A percentile compares a stretch with the other conserved stretches of the same genome.
These are phyloP conservation scores for Serendipita sp. DNA, from an alignment of 1,284 basidiomycete species.

Conservation along the genomic window DNA sequence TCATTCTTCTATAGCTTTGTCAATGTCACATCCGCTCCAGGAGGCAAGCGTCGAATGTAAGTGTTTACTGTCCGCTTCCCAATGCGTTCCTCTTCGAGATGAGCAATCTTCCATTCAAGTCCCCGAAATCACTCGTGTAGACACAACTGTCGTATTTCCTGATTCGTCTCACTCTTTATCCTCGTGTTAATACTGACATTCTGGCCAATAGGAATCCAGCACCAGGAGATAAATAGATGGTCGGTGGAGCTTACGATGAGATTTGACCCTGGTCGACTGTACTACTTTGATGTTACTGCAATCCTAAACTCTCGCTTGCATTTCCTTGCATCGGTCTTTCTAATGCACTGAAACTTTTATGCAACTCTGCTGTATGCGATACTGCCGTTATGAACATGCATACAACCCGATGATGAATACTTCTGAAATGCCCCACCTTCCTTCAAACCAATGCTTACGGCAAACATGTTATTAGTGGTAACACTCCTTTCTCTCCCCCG, in stretches of 20 bases:
- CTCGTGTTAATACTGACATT: conserved; percentile 3
- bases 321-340: background rate
- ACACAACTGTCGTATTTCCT: conserved; percentile 7
- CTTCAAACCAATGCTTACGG: background rate
- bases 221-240: background rate
- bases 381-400: conserved; percentile 5
- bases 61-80: conserved; percentile 26
- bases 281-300: too few species aligned
- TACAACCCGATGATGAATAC: background rate
- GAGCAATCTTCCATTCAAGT: conserved; percentile 5
- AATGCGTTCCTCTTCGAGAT: conserved; percentile 3
- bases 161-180: conserved; percentile 5
- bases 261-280: background rate
- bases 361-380: background rate
- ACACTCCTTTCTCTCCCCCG: background rate
- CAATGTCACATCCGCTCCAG: conserved; percentile 80
- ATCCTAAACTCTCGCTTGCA: background rate
- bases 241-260: background rate
- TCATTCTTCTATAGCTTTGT: conserved; percentile 53
- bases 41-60: conserved; percentile 93
- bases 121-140: conserved; percentile 7
- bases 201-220: background rate
- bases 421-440: background rate
- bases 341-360: background rate
- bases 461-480: background rate